A percentile compares a stretch with the other conserved stretches of the same genome.
phyloP scores from a whole-genome alignment of 345 rosid species.

The Raphanus sativus region DNA sequence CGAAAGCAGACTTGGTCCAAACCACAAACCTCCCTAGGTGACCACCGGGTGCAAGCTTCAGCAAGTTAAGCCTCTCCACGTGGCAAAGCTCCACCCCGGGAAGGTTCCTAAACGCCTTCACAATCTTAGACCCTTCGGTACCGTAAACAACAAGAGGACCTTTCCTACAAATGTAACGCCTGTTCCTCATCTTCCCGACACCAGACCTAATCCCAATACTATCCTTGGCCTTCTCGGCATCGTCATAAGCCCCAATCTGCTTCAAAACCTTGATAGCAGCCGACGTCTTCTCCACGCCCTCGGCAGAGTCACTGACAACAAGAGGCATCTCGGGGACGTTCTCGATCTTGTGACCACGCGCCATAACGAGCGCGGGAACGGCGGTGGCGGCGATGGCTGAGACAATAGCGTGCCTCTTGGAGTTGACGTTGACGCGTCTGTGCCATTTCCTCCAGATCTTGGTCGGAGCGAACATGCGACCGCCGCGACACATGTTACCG shows the following conservation, averaged over 20 bases:
- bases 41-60: conserved; percentile 61
- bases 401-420: conserved; percentile 79
- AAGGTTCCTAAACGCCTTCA: conserved; percentile 85
- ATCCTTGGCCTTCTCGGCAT: conserved; percentile 88
- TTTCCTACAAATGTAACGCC: conserved; percentile 85
- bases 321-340: conserved; percentile 88
- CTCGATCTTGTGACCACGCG: conserved; percentile 87
- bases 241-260: conserved; percentile 80
- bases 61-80: conserved; percentile 77
- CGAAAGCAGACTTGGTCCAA: background rate
- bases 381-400: conserved; percentile 97
- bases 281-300: conserved; percentile 77
- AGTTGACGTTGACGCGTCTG: conserved; percentile 77
- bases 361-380: conserved; percentile 83
- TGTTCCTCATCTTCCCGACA: conserved; percentile 85
- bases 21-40: background rate
- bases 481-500: conserved; percentile 99
- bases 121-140: conserved; percentile 74
- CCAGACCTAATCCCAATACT: conserved; percentile 86
- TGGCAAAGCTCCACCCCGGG: conserved; percentile 92
- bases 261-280: conserved; percentile 78
- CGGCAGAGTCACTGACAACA: conserved; percentile 68
- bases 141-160: conserved; percentile 92
- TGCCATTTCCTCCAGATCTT: conserved; percentile 99
- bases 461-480: conserved; percentile 99